Evolutionary conservation across 176 grass and related monocot genomes (phyloP).

Genomic region (Bromus sterilis): DNA sequence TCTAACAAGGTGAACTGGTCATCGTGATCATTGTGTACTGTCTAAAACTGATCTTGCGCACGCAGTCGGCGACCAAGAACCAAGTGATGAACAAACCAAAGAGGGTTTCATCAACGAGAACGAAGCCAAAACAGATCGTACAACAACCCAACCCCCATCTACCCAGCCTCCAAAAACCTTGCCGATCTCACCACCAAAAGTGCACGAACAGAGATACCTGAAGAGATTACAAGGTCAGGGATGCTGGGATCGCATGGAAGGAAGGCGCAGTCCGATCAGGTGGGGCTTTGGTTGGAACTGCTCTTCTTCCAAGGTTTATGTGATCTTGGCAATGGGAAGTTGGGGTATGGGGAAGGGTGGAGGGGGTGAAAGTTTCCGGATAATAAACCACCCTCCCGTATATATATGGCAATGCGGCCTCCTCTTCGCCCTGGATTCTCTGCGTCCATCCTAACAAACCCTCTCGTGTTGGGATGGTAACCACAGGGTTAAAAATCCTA

Average conservation of each 20-base stretch:
- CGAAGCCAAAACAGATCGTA: neutral
- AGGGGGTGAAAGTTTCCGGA: neutral
- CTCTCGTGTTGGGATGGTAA: neutral
- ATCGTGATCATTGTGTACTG: no score
- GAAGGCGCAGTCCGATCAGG: neutral
- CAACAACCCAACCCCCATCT: neutral
- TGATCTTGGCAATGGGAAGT: neutral
- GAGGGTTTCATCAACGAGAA: neutral
- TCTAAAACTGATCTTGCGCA: no score
- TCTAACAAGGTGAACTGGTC: neutral
- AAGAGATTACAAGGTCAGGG: neutral
- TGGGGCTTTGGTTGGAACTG: neutral
- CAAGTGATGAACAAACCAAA: neutral
- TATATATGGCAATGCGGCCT: neutral
- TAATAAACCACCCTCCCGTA: neutral
- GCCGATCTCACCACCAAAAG: neutral
- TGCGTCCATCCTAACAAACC: neutral
- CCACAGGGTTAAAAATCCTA: neutral
- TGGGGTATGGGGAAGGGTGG: neutral
- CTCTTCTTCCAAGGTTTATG: neutral
- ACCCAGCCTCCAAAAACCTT: neutral
- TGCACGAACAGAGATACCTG: neutral
- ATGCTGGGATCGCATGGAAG: conserved; percentile 5
- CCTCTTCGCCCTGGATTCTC: neutral
- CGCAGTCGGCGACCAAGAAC: neutral